Percentiles rank a stretch among this genome's conserved stretches.
These are phyloP conservation scores for Boletus mariae DNA, from an alignment of 1,284 basidiomycete genomes.

Conservation along the genomic window DNA sequence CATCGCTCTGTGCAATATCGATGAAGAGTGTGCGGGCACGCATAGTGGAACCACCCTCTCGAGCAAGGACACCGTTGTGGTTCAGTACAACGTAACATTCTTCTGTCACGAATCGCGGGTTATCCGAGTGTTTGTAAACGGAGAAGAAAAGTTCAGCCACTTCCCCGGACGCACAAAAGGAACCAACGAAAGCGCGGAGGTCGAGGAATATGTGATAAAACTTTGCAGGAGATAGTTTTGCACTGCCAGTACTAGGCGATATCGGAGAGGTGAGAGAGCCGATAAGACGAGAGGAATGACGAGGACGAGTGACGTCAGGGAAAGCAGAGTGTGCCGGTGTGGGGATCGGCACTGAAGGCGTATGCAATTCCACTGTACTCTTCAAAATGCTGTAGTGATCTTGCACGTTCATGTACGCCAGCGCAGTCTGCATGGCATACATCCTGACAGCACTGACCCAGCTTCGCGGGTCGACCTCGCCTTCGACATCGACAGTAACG, in stretches of 20 bases:
- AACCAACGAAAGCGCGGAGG: constrained; percentile 87
- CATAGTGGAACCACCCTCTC: constrained; percentile 53
- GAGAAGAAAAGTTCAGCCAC: constrained; percentile 93
- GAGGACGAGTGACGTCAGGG: constrained; percentile 49
- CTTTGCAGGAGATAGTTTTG: constrained; percentile 52
- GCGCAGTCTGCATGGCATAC: constrained; percentile 80
- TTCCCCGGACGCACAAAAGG: constrained; percentile 85
- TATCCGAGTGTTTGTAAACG: constrained; percentile 82
- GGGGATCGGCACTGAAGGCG: constrained; percentile 43
- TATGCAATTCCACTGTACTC: constrained; percentile 40
- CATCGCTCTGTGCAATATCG: constrained; percentile 83
- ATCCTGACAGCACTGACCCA: constrained; percentile 87
- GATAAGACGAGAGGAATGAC: constrained; percentile 46
- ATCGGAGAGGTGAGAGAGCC: constrained; percentile 40
- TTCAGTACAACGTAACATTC: constrained; percentile 90
- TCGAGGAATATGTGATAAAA: constrained; percentile 91
- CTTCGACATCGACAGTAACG: constrained; percentile 80
- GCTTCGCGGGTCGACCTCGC: constrained; percentile 68
- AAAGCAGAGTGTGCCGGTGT: constrained; percentile 67
- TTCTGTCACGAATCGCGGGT: constrained; percentile 84
- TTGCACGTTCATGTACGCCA: constrained; percentile 74
- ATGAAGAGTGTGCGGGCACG: constrained; percentile 84
- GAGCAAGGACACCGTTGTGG: constrained; percentile 83
- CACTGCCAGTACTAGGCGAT: not conserved
- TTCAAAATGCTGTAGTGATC: constrained; percentile 36